Evolutionary conservation across 2,329 filamentous ascomycete species (phyloP).

Genomic region (Rutstroemia sp.): DNA sequence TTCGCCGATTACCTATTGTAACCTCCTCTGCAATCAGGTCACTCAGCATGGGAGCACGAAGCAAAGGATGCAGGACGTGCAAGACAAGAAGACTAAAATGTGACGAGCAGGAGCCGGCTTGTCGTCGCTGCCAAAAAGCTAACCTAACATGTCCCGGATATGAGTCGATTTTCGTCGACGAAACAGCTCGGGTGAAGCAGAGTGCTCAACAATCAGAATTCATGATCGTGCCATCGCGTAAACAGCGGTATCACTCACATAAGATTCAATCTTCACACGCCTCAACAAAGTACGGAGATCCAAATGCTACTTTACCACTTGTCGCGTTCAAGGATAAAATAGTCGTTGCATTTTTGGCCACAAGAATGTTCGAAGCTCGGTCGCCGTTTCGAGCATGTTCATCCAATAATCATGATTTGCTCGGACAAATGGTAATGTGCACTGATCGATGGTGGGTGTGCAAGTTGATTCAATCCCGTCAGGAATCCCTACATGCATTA

Average conservation of each 20-base stretch:
- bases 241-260: not conserved
- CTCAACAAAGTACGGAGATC: not conserved
- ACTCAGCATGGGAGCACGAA: not conserved
- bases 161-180: not conserved
- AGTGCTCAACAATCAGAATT: conserved; percentile 1
- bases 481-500: conserved; percentile 10
- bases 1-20: too few species aligned
- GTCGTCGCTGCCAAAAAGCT: conserved; percentile 16
- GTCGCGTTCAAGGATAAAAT: conserved; percentile 10
- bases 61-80: conserved; percentile 7
- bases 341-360: conserved; percentile 5
- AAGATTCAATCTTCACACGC: not conserved
- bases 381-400: not conserved
- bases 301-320: not conserved
- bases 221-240: not conserved
- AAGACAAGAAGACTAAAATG: conserved; percentile 18
- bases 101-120: conserved; percentile 16
- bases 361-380: conserved; percentile 2
- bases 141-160: conserved; percentile 10
- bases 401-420: not conserved
- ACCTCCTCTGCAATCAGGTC: too few species aligned
- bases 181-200: conserved; percentile 9
- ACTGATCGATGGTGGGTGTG: conserved; percentile 2
- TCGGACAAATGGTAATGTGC: not conserved
- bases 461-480: conserved; percentile 2